Evolutionary conservation across 163 green algal genomes (phyloP).

Genomic region (Scenedesmus sp.): DNA sequence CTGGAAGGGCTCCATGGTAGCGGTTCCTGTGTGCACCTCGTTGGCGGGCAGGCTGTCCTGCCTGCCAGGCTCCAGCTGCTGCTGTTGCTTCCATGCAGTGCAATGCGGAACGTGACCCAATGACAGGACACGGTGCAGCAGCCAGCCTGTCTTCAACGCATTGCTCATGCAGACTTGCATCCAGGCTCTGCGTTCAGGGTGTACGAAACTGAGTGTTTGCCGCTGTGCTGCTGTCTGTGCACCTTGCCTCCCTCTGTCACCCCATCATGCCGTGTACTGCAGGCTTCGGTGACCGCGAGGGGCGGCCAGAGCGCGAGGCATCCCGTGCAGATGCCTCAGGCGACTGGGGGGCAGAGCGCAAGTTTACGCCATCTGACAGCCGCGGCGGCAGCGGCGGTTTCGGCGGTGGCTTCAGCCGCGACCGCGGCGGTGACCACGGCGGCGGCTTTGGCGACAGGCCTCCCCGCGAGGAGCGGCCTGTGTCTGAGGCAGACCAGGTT

Average conservation of each 20-base stretch:
- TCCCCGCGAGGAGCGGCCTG: constrained; percentile 46
- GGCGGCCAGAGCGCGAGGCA: constrained; percentile 8
- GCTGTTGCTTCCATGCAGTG: not conserved
- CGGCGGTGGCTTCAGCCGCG: constrained; percentile 5
- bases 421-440: constrained; percentile 24
- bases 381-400: constrained; percentile 44
- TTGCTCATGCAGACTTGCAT: not conserved
- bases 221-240: not conserved
- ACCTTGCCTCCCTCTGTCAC: not conserved
- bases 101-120: not conserved
- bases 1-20: not conserved
- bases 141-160: not conserved
- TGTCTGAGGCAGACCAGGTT: constrained; percentile 61
- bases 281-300: constrained; percentile 1
- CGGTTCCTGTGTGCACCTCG: not conserved
- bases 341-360: constrained; percentile 5
- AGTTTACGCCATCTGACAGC: constrained; percentile 17
- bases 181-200: not conserved
- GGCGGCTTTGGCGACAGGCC: constrained; percentile 11
- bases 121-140: not conserved
- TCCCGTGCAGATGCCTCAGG: constrained; percentile 8
- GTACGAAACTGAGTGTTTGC: not conserved
- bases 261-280: not conserved
- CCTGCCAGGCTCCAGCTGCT: not conserved
- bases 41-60: not conserved